A percentile compares a stretch with the other conserved stretches of the same genome.
Evolutionary conservation across 2,329 filamentous ascomycete species (phyloP).

Genomic region (Ilyonectria sp.): DNA sequence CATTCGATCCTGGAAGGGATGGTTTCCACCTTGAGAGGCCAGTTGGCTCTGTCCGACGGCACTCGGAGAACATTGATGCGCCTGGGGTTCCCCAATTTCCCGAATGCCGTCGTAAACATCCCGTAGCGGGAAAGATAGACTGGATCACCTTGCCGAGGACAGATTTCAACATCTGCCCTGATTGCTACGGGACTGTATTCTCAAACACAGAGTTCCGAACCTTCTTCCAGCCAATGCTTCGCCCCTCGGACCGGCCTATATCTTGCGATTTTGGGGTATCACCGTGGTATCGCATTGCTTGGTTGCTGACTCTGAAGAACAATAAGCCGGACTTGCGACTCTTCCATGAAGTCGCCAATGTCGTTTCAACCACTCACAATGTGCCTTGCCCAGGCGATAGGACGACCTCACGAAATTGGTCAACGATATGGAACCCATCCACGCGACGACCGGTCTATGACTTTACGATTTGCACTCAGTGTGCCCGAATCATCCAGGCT

Average conservation of each 20-base stretch:
- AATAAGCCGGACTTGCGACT: conserved; percentile 76
- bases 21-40: conserved; percentile 55
- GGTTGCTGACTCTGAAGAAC: conserved; percentile 83
- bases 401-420: conserved; percentile 77
- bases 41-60: conserved; percentile 65
- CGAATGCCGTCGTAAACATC: conserved; percentile 77
- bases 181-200: conserved; percentile 82
- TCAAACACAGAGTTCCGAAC: conserved; percentile 76
- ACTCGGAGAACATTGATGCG: conserved; percentile 61
- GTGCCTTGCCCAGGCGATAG: conserved; percentile 72
- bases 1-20: conserved; percentile 60
- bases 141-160: conserved; percentile 85
- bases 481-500: conserved; percentile 79
- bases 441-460: conserved; percentile 75
- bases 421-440: conserved; percentile 79
- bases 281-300: conserved; percentile 88
- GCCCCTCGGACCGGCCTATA: conserved; percentile 70
- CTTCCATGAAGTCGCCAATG: conserved; percentile 77
- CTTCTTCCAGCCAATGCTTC: conserved; percentile 73
- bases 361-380: conserved; percentile 64
- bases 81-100: conserved; percentile 65
- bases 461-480: conserved; percentile 83
- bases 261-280: conserved; percentile 84
- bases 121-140: conserved; percentile 76
- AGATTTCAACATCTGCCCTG: conserved; percentile 85